Evolutionary conservation across 2,329 filamentous ascomycete species (phyloP).

Genomic region (Pleurostoma richardsiae): DNA sequence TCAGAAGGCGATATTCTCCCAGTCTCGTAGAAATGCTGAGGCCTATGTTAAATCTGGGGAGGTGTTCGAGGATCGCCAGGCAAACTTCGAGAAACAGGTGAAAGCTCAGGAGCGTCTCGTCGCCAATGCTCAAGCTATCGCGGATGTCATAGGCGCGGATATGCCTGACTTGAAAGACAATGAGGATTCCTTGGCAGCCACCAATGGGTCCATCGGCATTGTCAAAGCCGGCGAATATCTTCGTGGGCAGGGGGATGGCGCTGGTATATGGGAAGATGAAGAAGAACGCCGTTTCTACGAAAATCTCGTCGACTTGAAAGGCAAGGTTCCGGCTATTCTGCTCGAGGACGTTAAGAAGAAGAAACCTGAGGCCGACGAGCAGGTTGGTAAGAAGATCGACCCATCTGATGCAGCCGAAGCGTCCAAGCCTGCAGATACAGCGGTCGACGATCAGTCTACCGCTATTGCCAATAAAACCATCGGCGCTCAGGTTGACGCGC

Average conservation of each 20-base stretch:
- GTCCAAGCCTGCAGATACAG: constrained; percentile 44
- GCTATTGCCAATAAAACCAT: constrained; percentile 97
- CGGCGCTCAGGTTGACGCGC: constrained; percentile 89
- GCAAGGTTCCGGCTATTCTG: constrained; percentile 89
- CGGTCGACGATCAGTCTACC: constrained; percentile 79
- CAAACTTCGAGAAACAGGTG: constrained; percentile 89
- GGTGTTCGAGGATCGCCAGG: constrained; percentile 94
- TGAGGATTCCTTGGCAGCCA: constrained; percentile 60
- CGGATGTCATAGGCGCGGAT: constrained; percentile 80
- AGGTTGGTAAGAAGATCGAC: constrained; percentile 71
- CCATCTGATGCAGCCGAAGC: constrained; percentile 40
- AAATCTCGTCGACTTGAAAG: constrained; percentile 90
- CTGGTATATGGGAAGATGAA: constrained; percentile 98
- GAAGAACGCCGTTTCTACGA: constrained; percentile 98
- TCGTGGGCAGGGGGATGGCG: constrained; percentile 80
- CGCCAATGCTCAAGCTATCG: constrained; percentile 83
- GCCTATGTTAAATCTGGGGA: constrained; percentile 98
- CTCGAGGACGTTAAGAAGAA: constrained; percentile 95
- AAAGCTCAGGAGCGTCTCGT: constrained; percentile 90
- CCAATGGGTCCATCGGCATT: constrained; percentile 79
- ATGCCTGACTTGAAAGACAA: constrained; percentile 92
- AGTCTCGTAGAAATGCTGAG: constrained; percentile 92
- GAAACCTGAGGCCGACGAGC: constrained; percentile 75
- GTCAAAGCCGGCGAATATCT: constrained; percentile 93
- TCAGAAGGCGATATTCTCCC: constrained; percentile 80